Evolutionary conservation across 2,329 filamentous ascomycete genomes (phyloP), one percentile per base, ranked within the genome.

Genomic region (Fusarium nurragi): DNA sequence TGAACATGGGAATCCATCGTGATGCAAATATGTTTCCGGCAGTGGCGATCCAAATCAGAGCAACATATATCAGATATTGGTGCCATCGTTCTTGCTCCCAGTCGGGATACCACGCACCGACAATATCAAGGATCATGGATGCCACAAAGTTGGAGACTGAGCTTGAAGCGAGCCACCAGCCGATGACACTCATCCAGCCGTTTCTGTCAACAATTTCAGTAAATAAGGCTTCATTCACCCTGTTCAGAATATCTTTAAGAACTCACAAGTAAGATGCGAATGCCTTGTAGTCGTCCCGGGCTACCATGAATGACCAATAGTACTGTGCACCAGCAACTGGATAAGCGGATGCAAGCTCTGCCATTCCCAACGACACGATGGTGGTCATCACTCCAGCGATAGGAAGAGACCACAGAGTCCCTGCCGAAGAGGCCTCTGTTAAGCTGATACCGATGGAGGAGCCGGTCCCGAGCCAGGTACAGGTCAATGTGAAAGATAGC

Each of bases 61-160:
- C 86, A 34, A 89, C 82, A 73, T 90, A 91, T 50, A 91, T 87
- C 12, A 90, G 75, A 73, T 91, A 91, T 59, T 89, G 86, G 65
- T 91, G 88, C 86, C 88, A 91, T 14, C 83, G 71, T 64, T 88
- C 73, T 4, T 83, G 64, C 8, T 79, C 77, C 71, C 88, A 91
- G 39, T 75, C 78, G 1, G 84, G 78, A 65, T 88, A 11, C 67
- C 65, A 69, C 1, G 64, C 60, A 3, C 50, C 26, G 2, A 51
- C 48, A 6, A 69, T 67, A 6, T 65, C 60, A 9, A 69, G 63
- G 8, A 69, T 63, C 67, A 69, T 69, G 1, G 63, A 67, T 21
- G 67, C 52, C 0, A 69, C 64, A 21, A 69, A 69, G 43, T 69
- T 69, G 13, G 62, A 63, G 12, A 69, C 66, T n/a, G 65, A 69